Conservation (phyloP, 768 basidiomycete genomes). For the Chalciporus sphaerocephalus region DNA sequence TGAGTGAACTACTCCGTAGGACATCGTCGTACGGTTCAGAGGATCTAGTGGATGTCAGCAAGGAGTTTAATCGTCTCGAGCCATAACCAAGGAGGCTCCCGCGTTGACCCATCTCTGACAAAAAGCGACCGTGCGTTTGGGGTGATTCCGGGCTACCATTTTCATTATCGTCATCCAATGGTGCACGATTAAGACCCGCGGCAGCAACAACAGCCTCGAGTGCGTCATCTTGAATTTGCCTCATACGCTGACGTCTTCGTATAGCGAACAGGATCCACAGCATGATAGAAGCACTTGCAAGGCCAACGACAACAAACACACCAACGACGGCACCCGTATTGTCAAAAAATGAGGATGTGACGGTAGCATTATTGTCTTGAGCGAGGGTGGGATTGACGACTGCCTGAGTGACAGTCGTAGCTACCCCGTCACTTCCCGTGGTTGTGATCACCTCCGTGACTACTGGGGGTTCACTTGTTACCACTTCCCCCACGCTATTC, state of each 20-base stretch:
- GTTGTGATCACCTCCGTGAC: conserved; percentile 56
- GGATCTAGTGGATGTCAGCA: conserved; percentile 31
- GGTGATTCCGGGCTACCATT: conserved; percentile 25
- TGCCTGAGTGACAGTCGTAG: conserved; percentile 58
- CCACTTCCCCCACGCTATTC: conserved; percentile 47
- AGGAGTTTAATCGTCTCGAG: conserved; percentile 15
- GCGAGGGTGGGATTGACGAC: conserved; percentile 70
- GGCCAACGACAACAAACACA: conserved; percentile 85
- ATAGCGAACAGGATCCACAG: conserved; percentile 70
- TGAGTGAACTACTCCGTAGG: conserved; percentile 38
- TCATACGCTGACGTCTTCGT: conserved; percentile 58
- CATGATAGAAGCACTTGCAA: conserved; percentile 65
- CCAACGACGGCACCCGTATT: conserved; percentile 91
- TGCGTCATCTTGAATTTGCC: conserved; percentile 57
- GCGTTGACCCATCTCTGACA: conserved; percentile 39
- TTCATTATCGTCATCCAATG: conserved; percentile 65
- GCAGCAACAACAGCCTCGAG: conserved; percentile 72
- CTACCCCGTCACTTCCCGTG: conserved; percentile 48
- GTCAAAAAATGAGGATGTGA: conserved; percentile 63
- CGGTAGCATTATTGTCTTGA: conserved; percentile 40
- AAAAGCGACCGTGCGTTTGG: conserved; percentile 19
- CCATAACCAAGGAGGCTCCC: conserved; percentile 20
- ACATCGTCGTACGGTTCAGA: conserved; percentile 28
- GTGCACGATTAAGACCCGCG: conserved; percentile 62
- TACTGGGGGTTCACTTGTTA: conserved; percentile 49